Evolutionary conservation across 768 basidiomycete species (phyloP).

Genomic region (Zangia roseola): DNA sequence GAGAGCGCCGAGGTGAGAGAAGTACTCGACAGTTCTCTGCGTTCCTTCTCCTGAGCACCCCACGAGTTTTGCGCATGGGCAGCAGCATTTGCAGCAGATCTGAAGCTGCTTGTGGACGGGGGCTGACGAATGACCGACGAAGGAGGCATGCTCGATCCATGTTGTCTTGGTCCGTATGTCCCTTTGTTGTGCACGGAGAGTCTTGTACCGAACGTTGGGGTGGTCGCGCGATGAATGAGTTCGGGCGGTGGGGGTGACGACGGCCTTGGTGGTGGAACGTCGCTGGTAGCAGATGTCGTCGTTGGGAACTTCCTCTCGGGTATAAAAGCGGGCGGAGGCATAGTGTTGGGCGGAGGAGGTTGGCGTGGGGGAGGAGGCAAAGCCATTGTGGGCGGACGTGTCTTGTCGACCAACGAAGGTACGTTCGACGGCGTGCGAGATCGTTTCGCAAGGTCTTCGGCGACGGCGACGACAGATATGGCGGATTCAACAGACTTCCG

Average conservation of each 20-base stretch:
- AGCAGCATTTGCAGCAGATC: conserved; percentile 66
- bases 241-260: conserved; percentile 92
- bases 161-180: conserved; percentile 50
- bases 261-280: conserved; percentile 79
- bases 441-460: conserved; percentile 47
- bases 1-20: conserved; percentile 73
- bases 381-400: conserved; percentile 81
- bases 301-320: conserved; percentile 61
- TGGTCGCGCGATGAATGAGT: conserved; percentile 88
- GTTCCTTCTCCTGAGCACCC: conserved; percentile 50
- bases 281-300: conserved; percentile 45
- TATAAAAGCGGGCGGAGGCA: conserved; percentile 76
- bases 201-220: conserved; percentile 71
- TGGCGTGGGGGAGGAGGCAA: conserved; percentile 76
- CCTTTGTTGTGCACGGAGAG: conserved; percentile 54
- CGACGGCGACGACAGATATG: conserved; percentile 46
- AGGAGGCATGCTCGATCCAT: conserved; percentile 77
- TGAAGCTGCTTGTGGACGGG: conserved; percentile 81
- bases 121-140: conserved; percentile 64
- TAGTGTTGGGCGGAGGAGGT: conserved; percentile 67
- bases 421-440: conserved; percentile 64
- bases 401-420: conserved; percentile 63
- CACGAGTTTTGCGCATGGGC: conserved; percentile 49
- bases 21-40: conserved; percentile 61
- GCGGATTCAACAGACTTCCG: conserved; percentile 73